Conservation (phyloP, 345 rosid species). For the Citrus inodora region DNA sequence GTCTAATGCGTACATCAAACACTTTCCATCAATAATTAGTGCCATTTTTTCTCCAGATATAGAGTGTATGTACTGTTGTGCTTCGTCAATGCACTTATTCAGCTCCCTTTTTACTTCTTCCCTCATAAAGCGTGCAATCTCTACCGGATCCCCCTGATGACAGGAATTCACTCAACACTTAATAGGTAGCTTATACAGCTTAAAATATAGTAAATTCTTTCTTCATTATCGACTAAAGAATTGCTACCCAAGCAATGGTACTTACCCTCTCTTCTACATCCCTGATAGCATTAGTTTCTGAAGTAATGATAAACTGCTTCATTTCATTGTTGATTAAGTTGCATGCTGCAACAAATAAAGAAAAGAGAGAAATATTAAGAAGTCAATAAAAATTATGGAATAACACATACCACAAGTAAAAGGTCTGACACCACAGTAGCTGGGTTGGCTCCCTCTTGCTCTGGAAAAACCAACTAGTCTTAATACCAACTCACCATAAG, state of each 20-base stretch:
- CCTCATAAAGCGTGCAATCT: conserved; percentile 80
- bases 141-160: conserved; percentile 89
- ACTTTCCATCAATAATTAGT: conserved; percentile 94
- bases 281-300: conserved; percentile 87
- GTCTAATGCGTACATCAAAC: conserved; percentile 95
- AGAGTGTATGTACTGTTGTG: conserved; percentile 51
- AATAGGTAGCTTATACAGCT: not conserved
- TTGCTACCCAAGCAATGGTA: conserved; percentile 2
- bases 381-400: conserved; percentile 8
- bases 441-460: too few relatives aligned
- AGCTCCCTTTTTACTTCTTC: conserved; percentile 81
- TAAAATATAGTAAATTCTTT: conserved; percentile 3
- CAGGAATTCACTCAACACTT: conserved; percentile 1
- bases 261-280: conserved; percentile 90
- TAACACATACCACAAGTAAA: conserved; percentile 4
- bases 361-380: conserved; percentile 17
- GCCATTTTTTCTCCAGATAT: conserved; percentile 77
- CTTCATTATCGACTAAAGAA: conserved; percentile 14
- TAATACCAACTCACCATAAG: conserved; percentile 61
- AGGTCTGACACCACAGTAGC: not conserved
- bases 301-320: conserved; percentile 92
- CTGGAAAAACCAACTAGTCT: not conserved
- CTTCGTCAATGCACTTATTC: conserved; percentile 80
- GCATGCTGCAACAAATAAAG: conserved; percentile 71
- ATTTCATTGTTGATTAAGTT: conserved; percentile 92